Conservation (phyloP, 441 rosid genomes). For the Gossypium laxum region DNA sequence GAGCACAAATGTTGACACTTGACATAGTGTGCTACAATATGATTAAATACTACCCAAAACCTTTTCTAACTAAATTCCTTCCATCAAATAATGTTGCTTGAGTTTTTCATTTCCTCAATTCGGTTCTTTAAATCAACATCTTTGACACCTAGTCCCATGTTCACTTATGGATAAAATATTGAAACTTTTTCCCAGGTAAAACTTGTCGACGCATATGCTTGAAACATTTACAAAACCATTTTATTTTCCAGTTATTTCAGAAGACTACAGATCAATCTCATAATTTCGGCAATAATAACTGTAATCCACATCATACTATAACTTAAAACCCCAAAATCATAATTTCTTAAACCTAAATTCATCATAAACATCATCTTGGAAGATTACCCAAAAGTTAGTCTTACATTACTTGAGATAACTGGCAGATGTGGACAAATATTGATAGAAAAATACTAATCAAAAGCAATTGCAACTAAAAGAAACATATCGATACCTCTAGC, state of each 20-base stretch:
- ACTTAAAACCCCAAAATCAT: neutral
- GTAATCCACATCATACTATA: neutral
- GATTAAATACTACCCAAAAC: neutral
- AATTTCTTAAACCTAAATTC: neutral
- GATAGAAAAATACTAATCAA: neutral
- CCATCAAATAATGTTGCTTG: neutral
- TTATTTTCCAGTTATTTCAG: neutral
- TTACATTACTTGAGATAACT: neutral
- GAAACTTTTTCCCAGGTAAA: neutral
- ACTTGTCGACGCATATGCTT: neutral
- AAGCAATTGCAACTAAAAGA: constrained; percentile 1
- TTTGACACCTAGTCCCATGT: neutral
- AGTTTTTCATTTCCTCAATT: neutral
- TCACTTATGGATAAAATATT: neutral
- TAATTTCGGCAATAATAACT: neutral
- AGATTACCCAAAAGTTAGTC: neutral
- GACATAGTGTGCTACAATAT: neutral
- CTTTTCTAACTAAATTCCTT: neutral
- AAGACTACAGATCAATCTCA: neutral
- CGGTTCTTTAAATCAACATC: neutral
- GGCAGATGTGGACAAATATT: neutral
- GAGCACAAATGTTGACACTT: neutral
- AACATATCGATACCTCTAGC: neutral
- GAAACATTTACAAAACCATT: neutral
- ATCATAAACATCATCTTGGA: neutral